Percentiles rank a stretch among this genome's conserved stretches.
phyloP scores from a whole-genome alignment of 2,329 filamentous ascomycete species.

The Cytospora schulzeri region DNA sequence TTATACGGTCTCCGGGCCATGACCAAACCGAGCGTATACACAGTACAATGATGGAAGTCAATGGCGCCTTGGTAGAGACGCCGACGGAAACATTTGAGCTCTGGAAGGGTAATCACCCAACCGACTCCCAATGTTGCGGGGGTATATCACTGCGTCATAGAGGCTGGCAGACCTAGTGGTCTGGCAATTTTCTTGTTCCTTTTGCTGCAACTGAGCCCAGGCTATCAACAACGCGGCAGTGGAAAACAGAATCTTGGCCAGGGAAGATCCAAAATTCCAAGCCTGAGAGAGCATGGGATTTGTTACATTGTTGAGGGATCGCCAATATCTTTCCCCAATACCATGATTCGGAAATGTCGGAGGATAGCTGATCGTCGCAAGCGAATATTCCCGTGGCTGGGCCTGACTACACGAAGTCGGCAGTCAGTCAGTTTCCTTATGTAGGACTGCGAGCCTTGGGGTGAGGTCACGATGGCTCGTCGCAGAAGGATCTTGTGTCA shows the following conservation, averaged over 20 bases:
- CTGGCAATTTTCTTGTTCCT: neutral
- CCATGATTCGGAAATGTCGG: neutral
- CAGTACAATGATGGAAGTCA: neutral
- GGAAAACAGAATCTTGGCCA: neutral
- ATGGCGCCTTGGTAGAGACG: neutral
- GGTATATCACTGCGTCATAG: neutral
- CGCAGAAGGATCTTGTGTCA: neutral
- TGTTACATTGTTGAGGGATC: neutral
- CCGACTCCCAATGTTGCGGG: neutral
- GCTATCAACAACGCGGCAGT: neutral
- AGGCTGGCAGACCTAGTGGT: neutral
- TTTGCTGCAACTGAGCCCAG: neutral
- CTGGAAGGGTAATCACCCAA: too few relatives aligned
- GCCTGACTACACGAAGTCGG: neutral
- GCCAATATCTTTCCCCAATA: neutral
- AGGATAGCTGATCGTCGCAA: neutral
- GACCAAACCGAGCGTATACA: neutral
- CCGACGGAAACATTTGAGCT: neutral
- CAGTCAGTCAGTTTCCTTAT: too few relatives aligned
- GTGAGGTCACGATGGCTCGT: neutral
- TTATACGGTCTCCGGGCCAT: neutral
- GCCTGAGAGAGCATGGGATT: neutral
- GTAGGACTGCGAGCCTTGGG: too few relatives aligned
- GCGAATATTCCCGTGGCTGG: neutral
- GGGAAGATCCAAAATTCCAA: slow-evolving; percentile 5